Evolutionary conservation across 495 filamentous ascomycete genomes (phyloP).

Genomic region (Penicillium lagena): DNA sequence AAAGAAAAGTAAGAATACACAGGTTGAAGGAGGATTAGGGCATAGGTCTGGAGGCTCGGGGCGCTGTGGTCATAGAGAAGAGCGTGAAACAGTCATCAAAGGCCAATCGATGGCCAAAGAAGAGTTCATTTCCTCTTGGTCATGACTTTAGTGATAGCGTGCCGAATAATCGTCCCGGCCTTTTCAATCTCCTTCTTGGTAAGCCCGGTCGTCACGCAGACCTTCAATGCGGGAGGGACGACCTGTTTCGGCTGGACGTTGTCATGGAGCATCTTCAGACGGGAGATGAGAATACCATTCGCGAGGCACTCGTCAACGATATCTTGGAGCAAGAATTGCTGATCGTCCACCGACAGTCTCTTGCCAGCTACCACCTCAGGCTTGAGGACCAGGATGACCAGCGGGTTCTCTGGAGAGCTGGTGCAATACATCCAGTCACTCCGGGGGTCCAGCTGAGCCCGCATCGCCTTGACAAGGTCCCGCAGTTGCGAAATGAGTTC

Average conservation of each 20-base stretch:
- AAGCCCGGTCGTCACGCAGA: conserved; percentile 80
- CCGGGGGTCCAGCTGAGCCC: conserved; percentile 79
- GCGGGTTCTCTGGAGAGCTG: conserved; percentile 75
- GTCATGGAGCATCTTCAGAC: conserved; percentile 70
- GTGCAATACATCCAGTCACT: conserved; percentile 91
- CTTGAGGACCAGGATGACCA: conserved; percentile 82
- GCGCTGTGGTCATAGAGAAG: neutral
- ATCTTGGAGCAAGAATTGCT: conserved; percentile 83
- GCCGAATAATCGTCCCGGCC: conserved; percentile 78
- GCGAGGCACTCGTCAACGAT: conserved; percentile 82
- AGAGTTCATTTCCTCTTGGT: conserved; percentile 41
- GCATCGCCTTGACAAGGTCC: conserved; percentile 76
- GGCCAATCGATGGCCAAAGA: conserved; percentile 2
- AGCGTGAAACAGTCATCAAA: conserved; percentile 18
- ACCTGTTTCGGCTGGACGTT: conserved; percentile 56
- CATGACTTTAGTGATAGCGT: conserved; percentile 88
- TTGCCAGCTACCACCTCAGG: conserved; percentile 70
- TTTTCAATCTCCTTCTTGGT: conserved; percentile 93
- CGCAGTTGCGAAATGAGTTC: conserved; percentile 69
- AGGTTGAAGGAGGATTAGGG: conserved; percentile 13
- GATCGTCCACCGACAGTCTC: conserved; percentile 60
- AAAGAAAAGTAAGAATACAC: neutral
- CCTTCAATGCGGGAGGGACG: conserved; percentile 75
- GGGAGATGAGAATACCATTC: conserved; percentile 82
- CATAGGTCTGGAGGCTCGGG: conserved; percentile 14